Base-by-base conservation (phyloP, 192 early-diverging fungal genomes). In the Jimgerdemannia flammicorona region DNA sequence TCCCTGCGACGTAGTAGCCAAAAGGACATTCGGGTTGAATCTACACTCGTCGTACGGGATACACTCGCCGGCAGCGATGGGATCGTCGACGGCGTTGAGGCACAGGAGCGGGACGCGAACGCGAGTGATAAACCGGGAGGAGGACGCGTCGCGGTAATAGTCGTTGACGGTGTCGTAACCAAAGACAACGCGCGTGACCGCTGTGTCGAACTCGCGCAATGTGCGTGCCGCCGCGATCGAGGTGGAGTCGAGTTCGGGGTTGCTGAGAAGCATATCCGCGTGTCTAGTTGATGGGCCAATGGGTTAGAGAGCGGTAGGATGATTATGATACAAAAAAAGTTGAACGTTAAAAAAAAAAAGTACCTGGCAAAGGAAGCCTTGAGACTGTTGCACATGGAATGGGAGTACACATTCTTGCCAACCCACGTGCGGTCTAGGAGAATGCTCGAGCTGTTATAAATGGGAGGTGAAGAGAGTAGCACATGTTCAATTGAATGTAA, bases 31-130 rank as follows among this genome's bases (percentile, higher is more conserved):
- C 43, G 95, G 95, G 77, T 99, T 99, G 8, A 81, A 78, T 71
- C 79, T 80, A 73, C 91, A 87, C 66, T 94, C 91, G 70, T 92
- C 87, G 41, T 78, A 83, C 8, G 97, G 97, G 4, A 96, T 87
- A 20, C 85, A 85, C 66, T 90, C 81, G 4, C 75, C 69, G 3
- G 83, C 81, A 17, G 91, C 90, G 78, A 99, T 91, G n/a, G 97
- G 97, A 80, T 99, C 97, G 84, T 97, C 95, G 77, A 92, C 68
- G 66, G 96, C 91, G 20, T 90, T 90, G 49, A 97, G 81, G 71
- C 95, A 91, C n/a, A 99, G 80, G 70, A 92, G 90, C 19, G 97
- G 97, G 39, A 96, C 80, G 17, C 87, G 80, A 54, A 95, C 91
- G 71, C 81, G 75, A 9, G 88, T 83, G 74, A 93, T 86, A 14